These are phyloP conservation scores for Aspergillus ochraceus DNA, from an alignment of 2,329 filamentous ascomycete species.

Conservation along the genomic window DNA sequence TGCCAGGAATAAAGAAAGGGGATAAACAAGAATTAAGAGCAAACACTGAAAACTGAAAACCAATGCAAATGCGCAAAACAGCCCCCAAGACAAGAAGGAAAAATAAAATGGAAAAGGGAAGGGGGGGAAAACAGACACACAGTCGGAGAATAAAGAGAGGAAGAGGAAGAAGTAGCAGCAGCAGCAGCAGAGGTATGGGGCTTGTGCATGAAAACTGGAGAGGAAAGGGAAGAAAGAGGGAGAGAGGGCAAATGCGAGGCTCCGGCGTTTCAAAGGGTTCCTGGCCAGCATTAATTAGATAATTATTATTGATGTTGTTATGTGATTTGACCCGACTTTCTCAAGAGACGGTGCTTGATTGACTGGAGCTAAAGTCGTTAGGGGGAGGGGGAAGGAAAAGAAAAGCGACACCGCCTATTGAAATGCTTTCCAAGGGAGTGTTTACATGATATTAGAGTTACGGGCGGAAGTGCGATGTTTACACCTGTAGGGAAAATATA, in stretches of 20 bases:
- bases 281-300: conserved; percentile 22
- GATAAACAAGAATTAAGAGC: conserved; percentile 7
- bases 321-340: background rate
- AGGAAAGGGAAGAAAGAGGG: conserved; percentile 10
- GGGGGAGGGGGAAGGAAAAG: background rate
- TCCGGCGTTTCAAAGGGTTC: conserved; percentile 25
- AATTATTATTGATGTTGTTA: conserved; percentile 15
- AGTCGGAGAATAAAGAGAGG: conserved; percentile 12
- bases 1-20: conserved; percentile 12
- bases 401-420: background rate
- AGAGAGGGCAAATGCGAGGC: conserved; percentile 17
- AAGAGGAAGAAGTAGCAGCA: conserved; percentile 5
- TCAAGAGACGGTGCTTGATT: background rate
- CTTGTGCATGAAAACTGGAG: conserved; percentile 2
- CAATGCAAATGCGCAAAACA: background rate
- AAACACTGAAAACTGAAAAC: background rate
- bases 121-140: conserved; percentile 12
- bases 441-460: too few species aligned
- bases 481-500: too few species aligned
- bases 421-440: background rate
- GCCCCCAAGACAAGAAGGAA: conserved; percentile 10
- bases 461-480: too few species aligned
- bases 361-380: background rate
- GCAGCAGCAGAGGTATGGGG: conserved; percentile 2
- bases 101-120: conserved; percentile 7